Percentiles rank a stretch among this genome's conserved stretches.
Evolutionary conservation across 805 yeast genomes (phyloP).

Genomic region (Myxozyma sirexii): DNA sequence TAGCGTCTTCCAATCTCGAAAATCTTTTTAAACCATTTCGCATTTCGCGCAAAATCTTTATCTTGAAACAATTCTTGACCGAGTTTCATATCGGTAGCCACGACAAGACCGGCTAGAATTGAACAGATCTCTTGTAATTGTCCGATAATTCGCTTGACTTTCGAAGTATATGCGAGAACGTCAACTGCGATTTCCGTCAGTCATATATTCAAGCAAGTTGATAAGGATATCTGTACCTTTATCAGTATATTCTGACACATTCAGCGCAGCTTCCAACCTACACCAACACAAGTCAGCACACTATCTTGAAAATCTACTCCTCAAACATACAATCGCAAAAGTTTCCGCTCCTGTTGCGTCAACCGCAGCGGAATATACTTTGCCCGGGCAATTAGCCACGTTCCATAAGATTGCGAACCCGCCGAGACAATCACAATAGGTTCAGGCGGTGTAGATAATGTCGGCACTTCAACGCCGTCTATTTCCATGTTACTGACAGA

Average conservation of each 20-base stretch:
- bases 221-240: conserved; percentile 43
- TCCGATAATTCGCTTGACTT: conserved; percentile 68
- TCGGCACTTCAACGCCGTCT: conserved; percentile 31
- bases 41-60: conserved; percentile 68
- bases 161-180: conserved; percentile 64
- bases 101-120: conserved; percentile 74
- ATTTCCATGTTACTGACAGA: conserved; percentile 22
- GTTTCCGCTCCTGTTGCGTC: conserved; percentile 67
- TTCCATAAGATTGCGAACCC: conserved; percentile 32
- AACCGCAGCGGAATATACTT: conserved; percentile 70
- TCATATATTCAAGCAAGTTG: background rate
- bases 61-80: conserved; percentile 68
- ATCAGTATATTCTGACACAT: conserved; percentile 80
- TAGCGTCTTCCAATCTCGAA: conserved; percentile 81
- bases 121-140: conserved; percentile 78
- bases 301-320: background rate
- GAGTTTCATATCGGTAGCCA: conserved; percentile 71
- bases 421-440: conserved; percentile 31
- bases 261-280: conserved; percentile 64
- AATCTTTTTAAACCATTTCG: conserved; percentile 69
- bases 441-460: conserved; percentile 16
- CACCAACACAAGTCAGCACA: background rate
- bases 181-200: conserved; percentile 50
- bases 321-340: conserved; percentile 51
- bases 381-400: conserved; percentile 37